These are phyloP conservation scores for Blastocystis sp. DNA, from an alignment of 352 stramenopile species.

Conservation along the genomic window DNA sequence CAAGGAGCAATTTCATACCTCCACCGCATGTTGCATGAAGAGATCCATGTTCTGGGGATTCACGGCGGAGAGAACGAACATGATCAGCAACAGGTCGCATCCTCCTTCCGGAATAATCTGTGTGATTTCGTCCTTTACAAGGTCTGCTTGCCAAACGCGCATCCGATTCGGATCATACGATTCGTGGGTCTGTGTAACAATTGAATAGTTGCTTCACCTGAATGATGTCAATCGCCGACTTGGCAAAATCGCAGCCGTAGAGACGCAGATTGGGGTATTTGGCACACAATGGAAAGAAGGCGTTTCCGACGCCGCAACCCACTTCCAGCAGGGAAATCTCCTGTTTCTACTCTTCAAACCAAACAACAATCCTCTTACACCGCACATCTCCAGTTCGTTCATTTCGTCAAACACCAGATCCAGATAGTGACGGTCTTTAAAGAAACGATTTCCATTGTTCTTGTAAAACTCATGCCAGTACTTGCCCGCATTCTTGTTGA, in stretches of 20 bases:
- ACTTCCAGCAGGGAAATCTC: slow-evolving; percentile 69
- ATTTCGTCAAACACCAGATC: slow-evolving; percentile 75
- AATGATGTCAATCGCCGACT: slow-evolving; percentile 72
- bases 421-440: slow-evolving; percentile 77
- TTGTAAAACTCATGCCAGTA: slow-evolving; percentile 81
- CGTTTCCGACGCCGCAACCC: slow-evolving; percentile 73
- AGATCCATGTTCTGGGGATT: slow-evolving; percentile 72
- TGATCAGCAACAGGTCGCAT: slow-evolving; percentile 60
- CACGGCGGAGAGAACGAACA: slow-evolving; percentile 75
- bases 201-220: slow-evolving; percentile 62
- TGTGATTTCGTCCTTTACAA: slow-evolving; percentile 70
- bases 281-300: slow-evolving; percentile 71
- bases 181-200: slow-evolving; percentile 66
- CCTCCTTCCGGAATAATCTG: slow-evolving; percentile 63
- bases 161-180: slow-evolving; percentile 70
- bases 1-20: not conserved
- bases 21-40: slow-evolving; percentile 30
- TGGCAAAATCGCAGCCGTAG: slow-evolving; percentile 74
- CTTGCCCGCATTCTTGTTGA: slow-evolving; percentile 73
- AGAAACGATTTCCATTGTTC: slow-evolving; percentile 77
- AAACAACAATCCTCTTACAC: not conserved
- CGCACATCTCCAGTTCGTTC: slow-evolving; percentile 44
- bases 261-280: slow-evolving; percentile 70
- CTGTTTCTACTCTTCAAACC: not conserved
- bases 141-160: slow-evolving; percentile 70